Conservation (phyloP, 2,329 filamentous ascomycete genomes). For the Lachnellula hyalina region DNA sequence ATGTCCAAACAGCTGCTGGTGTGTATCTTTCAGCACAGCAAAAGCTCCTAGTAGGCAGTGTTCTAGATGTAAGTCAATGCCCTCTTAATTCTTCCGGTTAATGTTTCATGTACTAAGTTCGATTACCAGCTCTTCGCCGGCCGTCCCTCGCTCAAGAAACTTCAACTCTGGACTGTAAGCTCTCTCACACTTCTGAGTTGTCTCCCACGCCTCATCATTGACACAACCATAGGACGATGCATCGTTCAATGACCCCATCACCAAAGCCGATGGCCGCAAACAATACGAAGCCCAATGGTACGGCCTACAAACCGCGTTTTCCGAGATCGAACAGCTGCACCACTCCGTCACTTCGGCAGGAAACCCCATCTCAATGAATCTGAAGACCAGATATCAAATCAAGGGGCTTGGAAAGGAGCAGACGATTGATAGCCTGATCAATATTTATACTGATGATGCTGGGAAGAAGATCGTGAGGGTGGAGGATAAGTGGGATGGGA, state of each 20-base stretch:
- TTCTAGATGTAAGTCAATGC: constrained; percentile 44
- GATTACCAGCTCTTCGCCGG: constrained; percentile 50
- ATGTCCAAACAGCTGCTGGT: constrained; percentile 46
- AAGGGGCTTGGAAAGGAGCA: constrained; percentile 49
- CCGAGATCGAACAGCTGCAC: constrained; percentile 49
- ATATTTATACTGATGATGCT: constrained; percentile 39
- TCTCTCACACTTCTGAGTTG: background rate
- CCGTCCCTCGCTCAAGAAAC: constrained; percentile 51
- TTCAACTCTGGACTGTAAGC: constrained; percentile 48
- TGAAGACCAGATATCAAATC: constrained; percentile 47
- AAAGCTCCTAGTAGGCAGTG: constrained; percentile 49
- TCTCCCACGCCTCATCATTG: background rate
- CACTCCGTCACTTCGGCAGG: constrained; percentile 49
- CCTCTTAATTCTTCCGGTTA: background rate
- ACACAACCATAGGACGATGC: constrained; percentile 38
- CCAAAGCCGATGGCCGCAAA: constrained; percentile 49
- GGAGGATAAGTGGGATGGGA: constrained; percentile 50
- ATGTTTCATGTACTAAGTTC: background rate
- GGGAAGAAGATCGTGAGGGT: constrained; percentile 43
- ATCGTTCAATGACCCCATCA: constrained; percentile 54
- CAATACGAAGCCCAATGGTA: constrained; percentile 49
- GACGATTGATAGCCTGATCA: constrained; percentile 42
- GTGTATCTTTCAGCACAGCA: constrained; percentile 46
- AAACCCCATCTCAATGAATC: constrained; percentile 55
- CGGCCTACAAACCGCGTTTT: constrained; percentile 53